Base-by-base conservation (phyloP, 371 early-diverging fungal species). In the Mucor lusitanicus region DNA sequence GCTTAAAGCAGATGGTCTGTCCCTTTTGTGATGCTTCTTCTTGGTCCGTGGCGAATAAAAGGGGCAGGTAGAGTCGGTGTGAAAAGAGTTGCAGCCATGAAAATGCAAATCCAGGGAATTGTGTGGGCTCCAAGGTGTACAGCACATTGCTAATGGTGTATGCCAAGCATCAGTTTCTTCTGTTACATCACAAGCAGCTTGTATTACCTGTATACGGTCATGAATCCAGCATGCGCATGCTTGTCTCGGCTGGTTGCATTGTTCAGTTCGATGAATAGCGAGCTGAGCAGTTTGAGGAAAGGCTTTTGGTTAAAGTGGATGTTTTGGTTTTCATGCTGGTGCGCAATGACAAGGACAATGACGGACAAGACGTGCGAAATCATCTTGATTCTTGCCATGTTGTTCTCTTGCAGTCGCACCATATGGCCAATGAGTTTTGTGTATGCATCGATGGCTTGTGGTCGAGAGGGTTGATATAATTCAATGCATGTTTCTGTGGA, bases 81-180 rank as follows among this genome's bases (percentile, higher is more conserved):
- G 96, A 93, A 30, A 97, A 88, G 37, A 99, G 78, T 69, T 93
- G 91, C 19, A 98, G 83, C 99, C 99, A 99, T 32, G 94, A 92
- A 74, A 96, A 97, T 28, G 93, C 89, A 79, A 98, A 97, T 12
- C 96, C 97, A 30, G 99, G 96, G 59, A 97, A 88, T 62, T 89
- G 84, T 19, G 85, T 69, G 2, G 99, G 99, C 70, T 90, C 91
- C 61, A 99, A 70, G 1, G 92, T 90, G 70, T 91, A 88, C 70
- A 99, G 86, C 2, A 94, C 86, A 70, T 95, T 91, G 72, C 93
- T 88, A 23, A 6, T 50, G 8, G 23, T 48, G 19, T 48, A 7
- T 69, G 80, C 80, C 64, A 8, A 30, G 21, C 15, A 44, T 57
- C 25, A 33, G 46, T 58, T 2, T 50, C 23, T 25, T 39, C 4